A percentile compares a stretch with the other conserved stretches of the same genome.
Conservation (phyloP, 106 monocot species). For the Allium fistulosum region DNA sequence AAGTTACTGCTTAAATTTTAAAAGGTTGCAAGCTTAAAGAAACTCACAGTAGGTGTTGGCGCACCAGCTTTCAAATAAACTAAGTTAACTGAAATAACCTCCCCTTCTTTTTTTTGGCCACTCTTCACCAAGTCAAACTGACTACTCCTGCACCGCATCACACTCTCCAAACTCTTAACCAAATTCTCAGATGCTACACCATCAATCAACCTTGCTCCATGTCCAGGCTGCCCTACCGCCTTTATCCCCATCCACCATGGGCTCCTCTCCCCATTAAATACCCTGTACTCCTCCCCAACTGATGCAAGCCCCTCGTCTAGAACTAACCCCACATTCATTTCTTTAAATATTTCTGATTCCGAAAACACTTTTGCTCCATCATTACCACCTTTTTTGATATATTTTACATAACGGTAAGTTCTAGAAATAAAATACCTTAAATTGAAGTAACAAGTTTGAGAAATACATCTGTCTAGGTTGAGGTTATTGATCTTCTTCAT, state of each 20-base stretch:
- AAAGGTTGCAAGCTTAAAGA: not conserved
- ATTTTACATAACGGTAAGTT: too few relatives aligned
- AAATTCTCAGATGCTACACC: conserved; percentile 89
- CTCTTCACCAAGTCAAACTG: conserved; percentile 84
- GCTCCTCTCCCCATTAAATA: conserved; percentile 80
- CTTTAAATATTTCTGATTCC: conserved; percentile 40
- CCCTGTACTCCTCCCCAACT: conserved; percentile 59
- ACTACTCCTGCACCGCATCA: conserved; percentile 58
- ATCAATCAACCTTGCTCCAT: conserved; percentile 87
- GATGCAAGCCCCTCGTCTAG: conserved; percentile 88
- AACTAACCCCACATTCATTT: conserved; percentile 65
- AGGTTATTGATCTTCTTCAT: too few relatives aligned
- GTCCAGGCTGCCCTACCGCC: conserved; percentile 71
- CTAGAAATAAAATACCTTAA: too few relatives aligned
- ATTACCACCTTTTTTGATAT: not conserved
- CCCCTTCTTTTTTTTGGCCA: conserved; percentile 67
- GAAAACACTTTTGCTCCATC: conserved; percentile 45
- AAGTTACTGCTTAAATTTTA: not conserved
- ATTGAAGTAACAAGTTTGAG: too few relatives aligned
- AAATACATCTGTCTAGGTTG: too few relatives aligned
- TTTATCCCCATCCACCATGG: conserved; percentile 78
- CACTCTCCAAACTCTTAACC: conserved; percentile 75
- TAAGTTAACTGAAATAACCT: conserved; percentile 80
- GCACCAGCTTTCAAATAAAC: conserved; percentile 86
- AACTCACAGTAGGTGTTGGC: conserved; percentile 58